These are phyloP conservation scores for Ceratonia siliqua DNA, from an alignment of 306 rosid genomes.

Conservation along the genomic window DNA sequence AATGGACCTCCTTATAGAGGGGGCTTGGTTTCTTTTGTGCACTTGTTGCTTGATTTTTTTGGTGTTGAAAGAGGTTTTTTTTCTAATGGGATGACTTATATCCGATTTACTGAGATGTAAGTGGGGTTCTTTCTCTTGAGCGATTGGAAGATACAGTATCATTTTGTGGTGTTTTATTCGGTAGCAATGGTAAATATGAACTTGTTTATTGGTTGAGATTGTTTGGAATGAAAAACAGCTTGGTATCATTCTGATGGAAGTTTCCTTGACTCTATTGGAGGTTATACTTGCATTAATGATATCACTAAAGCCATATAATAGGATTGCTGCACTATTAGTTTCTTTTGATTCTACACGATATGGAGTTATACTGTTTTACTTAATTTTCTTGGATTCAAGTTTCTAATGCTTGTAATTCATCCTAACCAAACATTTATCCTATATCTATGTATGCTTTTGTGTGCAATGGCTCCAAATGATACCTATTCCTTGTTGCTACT, in stretches of 20 bases:
- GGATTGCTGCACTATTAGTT: neutral
- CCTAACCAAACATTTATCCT: neutral
- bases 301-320: neutral
- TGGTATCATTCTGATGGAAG: neutral
- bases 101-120: neutral
- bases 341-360: neutral
- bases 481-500: conserved; percentile 7
- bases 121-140: neutral
- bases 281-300: neutral
- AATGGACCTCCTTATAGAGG: neutral
- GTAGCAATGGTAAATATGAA: neutral
- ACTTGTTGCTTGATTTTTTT: conserved; percentile 20
- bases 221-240: neutral
- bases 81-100: conserved; percentile 16
- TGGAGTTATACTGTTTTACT: conserved; percentile 3
- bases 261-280: neutral
- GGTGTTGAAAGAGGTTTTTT: conserved; percentile 17
- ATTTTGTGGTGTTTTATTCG: neutral
- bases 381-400: neutral
- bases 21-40: conserved; percentile 10
- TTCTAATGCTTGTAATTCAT: conserved; percentile 19
- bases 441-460: conserved; percentile 3
- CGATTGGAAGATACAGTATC: conserved; percentile 3
- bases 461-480: conserved; percentile 16
- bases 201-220: conserved; percentile 11